Conservation (phyloP, 148 eudicot species). For the Chenopodium quinoa region DNA sequence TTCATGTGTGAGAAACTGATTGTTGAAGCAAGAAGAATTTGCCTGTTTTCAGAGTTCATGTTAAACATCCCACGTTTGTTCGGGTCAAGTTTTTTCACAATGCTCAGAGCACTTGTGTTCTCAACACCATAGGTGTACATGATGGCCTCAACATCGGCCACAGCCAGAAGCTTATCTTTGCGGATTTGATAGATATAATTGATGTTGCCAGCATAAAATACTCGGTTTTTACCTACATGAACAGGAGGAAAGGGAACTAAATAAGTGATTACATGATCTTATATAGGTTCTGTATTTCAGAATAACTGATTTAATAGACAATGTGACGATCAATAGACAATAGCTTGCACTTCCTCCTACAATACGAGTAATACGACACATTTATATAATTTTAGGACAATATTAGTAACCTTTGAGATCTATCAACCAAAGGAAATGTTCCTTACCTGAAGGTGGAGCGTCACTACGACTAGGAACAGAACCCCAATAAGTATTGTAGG, state of each 20-base stretch:
- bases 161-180: neutral
- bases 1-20: neutral
- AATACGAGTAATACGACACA: no score
- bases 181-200: neutral
- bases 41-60: conserved; percentile 5
- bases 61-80: conserved; percentile 1
- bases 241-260: neutral
- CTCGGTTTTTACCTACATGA: neutral
- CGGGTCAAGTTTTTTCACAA: conserved; percentile 4
- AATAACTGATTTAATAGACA: no score
- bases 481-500: neutral
- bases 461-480: no score
- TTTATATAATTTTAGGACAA: no score
- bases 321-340: no score
- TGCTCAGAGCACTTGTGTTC: neutral
- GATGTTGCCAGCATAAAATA: conserved; percentile 1
- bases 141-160: conserved; percentile 5
- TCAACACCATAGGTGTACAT: conserved; percentile 11
- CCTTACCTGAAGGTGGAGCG: neutral
- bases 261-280: neutral
- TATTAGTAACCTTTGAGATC: neutral
- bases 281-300: no score
- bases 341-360: no score
- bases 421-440: neutral
- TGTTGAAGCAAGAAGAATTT: neutral